Evolutionary conservation across 352 stramenopile species (phyloP).

Genomic region (Phytopythium cucurbitacearum): DNA sequence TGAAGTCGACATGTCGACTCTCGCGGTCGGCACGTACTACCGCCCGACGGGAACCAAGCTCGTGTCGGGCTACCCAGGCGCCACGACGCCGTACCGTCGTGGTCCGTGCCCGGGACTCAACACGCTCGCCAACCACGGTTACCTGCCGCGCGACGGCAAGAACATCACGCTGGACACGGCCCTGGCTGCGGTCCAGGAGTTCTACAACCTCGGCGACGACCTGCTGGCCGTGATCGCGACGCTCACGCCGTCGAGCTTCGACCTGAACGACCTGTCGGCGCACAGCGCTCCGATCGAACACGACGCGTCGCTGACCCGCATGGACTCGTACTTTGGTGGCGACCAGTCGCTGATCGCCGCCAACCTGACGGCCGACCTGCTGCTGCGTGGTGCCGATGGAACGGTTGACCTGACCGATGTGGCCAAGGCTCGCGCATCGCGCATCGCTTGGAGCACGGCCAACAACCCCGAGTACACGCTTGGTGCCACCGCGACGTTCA

Average conservation of each 20-base stretch:
- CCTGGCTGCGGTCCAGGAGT: background rate
- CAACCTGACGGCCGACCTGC: slow-evolving; percentile 11
- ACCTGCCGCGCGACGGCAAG: slow-evolving; percentile 41
- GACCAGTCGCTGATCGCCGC: slow-evolving; percentile 17
- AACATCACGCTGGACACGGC: slow-evolving; percentile 19
- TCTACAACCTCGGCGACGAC: slow-evolving; percentile 11
- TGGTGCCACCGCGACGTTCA: slow-evolving; percentile 13
- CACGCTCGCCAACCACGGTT: slow-evolving; percentile 50
- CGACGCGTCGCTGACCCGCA: slow-evolving; percentile 16
- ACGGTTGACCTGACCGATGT: slow-evolving; percentile 11
- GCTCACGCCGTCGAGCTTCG: slow-evolving; percentile 15
- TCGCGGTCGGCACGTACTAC: slow-evolving; percentile 30
- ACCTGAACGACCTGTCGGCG: slow-evolving; percentile 20
- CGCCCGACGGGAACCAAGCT: slow-evolving; percentile 12
- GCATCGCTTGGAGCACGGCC: slow-evolving; percentile 9
- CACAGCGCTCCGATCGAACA: slow-evolving; percentile 18
- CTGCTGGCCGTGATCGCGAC: slow-evolving; percentile 12
- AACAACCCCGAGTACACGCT: slow-evolving; percentile 16
- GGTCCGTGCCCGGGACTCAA: slow-evolving; percentile 50
- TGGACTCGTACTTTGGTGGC: slow-evolving; percentile 19
- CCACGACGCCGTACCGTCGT: slow-evolving; percentile 20
- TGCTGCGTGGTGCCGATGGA: slow-evolving; percentile 8
- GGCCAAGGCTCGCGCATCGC: slow-evolving; percentile 9
- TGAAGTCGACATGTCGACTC: slow-evolving; percentile 15
- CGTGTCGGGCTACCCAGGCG: slow-evolving; percentile 22